Conservation (phyloP, 768 basidiomycete genomes). For the Filobasidium floriforme region DNA sequence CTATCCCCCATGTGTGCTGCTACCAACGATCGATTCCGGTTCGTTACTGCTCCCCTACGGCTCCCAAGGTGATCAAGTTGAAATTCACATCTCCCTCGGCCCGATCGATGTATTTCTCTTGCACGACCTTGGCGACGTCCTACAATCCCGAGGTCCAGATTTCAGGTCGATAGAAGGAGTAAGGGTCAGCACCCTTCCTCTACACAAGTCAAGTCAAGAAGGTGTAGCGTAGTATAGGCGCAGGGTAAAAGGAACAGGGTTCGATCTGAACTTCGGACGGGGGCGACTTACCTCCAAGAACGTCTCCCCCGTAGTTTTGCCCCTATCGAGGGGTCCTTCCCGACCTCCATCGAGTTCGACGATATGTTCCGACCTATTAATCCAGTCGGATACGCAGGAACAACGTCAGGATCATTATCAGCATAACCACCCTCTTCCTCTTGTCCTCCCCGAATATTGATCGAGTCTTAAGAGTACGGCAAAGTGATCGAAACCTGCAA, state of each 20-base stretch:
- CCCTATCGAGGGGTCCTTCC: slow-evolving; percentile 65
- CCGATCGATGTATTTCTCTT: slow-evolving; percentile 55
- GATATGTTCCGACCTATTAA: slow-evolving; percentile 50
- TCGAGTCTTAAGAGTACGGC: too few species aligned
- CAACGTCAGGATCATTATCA: background rate
- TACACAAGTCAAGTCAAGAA: too few species aligned
- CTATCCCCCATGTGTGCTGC: too few species aligned
- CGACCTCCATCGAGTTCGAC: slow-evolving; percentile 70
- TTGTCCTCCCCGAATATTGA: too few species aligned
- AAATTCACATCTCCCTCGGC: slow-evolving; percentile 55
- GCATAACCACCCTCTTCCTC: too few species aligned
- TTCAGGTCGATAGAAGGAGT: too few species aligned
- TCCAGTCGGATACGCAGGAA: too few species aligned
- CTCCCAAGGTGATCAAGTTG: slow-evolving; percentile 59
- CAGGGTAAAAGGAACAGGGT: too few species aligned
- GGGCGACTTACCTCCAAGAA: slow-evolving; percentile 35
- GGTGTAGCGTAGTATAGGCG: too few species aligned
- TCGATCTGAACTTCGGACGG: background rate
- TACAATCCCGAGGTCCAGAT: slow-evolving; percentile 43
- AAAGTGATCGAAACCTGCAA: background rate
- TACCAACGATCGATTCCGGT: too few species aligned
- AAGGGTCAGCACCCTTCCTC: background rate
- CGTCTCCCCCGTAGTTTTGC: slow-evolving; percentile 23
- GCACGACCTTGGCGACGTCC: slow-evolving; percentile 62
- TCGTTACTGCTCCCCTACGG: background rate